Evolutionary conservation across 2,329 filamentous ascomycete species (phyloP).

Genomic region (Incumbomyces delicatus): DNA sequence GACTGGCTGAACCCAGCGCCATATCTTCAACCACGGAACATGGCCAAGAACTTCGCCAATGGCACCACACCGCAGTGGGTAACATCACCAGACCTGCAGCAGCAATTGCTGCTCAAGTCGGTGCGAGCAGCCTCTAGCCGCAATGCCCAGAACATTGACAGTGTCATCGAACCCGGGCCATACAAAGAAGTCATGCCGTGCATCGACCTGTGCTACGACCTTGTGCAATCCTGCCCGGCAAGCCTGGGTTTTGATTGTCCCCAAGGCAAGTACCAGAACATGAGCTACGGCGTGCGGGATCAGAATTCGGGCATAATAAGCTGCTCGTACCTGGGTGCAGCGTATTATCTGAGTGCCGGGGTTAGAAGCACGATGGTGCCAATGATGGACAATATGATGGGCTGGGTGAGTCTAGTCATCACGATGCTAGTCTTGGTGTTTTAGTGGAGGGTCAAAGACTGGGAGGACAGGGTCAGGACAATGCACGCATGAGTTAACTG

Average conservation of each 20-base stretch:
- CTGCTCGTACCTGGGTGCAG: slow-evolving; percentile 55
- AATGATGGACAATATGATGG: not conserved
- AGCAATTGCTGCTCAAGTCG: slow-evolving; percentile 12
- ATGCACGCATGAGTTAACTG: too few species aligned
- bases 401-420: slow-evolving; percentile 8
- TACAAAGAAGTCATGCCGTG: slow-evolving; percentile 92
- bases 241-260: slow-evolving; percentile 70
- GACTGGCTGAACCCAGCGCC: slow-evolving; percentile 56
- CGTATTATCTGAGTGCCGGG: slow-evolving; percentile 40
- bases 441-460: slow-evolving; percentile 4
- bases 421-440: slow-evolving; percentile 2
- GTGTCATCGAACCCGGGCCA: slow-evolving; percentile 64
- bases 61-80: slow-evolving; percentile 39
- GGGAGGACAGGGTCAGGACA: not conserved
- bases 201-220: slow-evolving; percentile 72
- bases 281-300: slow-evolving; percentile 41
- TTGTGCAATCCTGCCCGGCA: slow-evolving; percentile 78
- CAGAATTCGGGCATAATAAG: slow-evolving; percentile 31
- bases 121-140: slow-evolving; percentile 50
- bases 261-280: slow-evolving; percentile 35
- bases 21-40: slow-evolving; percentile 60
- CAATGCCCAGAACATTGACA: slow-evolving; percentile 59
- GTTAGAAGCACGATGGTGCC: not conserved
- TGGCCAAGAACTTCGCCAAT: slow-evolving; percentile 61
- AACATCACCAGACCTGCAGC: not conserved